Conservation (phyloP, 805 yeast genomes). For the Hermanozyma aechmeae region DNA sequence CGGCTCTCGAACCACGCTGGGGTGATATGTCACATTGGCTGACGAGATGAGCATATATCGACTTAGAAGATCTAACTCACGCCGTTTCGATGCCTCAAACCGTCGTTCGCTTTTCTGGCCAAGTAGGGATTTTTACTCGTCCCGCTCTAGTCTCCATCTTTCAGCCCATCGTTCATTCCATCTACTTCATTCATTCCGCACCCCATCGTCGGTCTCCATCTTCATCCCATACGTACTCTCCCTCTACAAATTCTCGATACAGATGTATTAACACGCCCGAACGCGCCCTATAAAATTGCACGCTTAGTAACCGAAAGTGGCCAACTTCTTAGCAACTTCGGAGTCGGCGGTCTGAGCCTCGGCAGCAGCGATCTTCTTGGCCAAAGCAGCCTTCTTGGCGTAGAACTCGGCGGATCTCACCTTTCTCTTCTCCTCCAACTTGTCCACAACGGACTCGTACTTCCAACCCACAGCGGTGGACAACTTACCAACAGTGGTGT, state of each 20-base stretch:
- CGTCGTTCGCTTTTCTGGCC: too few relatives aligned
- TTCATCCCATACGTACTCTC: constrained; percentile 6
- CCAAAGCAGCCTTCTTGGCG: constrained; percentile 95
- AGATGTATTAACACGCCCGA: constrained; percentile 5
- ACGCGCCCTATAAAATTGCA: constrained; percentile 3
- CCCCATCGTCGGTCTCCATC: neutral
- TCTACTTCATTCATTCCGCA: neutral
- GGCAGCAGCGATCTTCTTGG: constrained; percentile 87
- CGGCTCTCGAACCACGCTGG: too few relatives aligned
- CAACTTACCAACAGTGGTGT: constrained; percentile 96
- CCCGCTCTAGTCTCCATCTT: neutral
- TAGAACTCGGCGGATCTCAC: constrained; percentile 98
- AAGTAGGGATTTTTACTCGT: too few relatives aligned
- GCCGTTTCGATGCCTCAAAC: too few relatives aligned
- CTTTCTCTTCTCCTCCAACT: constrained; percentile 99
- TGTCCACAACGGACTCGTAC: constrained; percentile 95
- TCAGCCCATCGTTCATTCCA: neutral
- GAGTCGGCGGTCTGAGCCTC: constrained; percentile 80
- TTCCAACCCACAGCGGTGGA: constrained; percentile 98
- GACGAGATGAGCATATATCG: too few relatives aligned
- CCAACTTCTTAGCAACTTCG: constrained; percentile 87
- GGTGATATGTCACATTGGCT: too few relatives aligned
- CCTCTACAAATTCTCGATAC: constrained; percentile 8
- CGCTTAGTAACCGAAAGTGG: constrained; percentile 92
- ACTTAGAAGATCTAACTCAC: too few relatives aligned